Conservation (phyloP, 192 early-diverging fungal genomes). For the Coemansia sp. region DNA sequence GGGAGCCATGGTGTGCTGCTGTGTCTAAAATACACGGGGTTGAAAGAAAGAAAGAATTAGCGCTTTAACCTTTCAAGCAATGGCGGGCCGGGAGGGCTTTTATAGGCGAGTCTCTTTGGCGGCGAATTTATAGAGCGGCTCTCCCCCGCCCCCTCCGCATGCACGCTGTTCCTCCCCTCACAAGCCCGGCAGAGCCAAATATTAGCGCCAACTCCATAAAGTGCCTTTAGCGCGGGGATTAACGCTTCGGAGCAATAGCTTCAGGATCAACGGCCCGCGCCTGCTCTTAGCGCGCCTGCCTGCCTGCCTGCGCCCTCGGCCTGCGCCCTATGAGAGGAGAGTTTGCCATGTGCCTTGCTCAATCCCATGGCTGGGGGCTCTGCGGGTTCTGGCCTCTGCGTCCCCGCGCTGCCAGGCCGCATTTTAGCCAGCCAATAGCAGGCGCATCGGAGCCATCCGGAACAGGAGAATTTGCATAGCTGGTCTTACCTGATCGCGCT, state of each 20-base stretch:
- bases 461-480: too few relatives aligned
- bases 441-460: slow-evolving; percentile 4
- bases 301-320: neutral
- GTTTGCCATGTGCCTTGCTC: slow-evolving; percentile 2
- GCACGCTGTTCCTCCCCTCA: too few relatives aligned
- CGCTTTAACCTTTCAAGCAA: slow-evolving; percentile 1
- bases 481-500: slow-evolving; percentile 3
- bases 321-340: neutral
- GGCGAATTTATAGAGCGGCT: neutral
- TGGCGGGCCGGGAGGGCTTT: neutral
- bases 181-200: too few relatives aligned
- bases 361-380: too few relatives aligned
- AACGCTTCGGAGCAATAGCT: too few relatives aligned
- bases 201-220: too few relatives aligned
- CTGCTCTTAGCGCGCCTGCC: neutral
- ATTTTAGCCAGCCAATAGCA: too few relatives aligned
- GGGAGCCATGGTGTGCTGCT: slow-evolving; percentile 27
- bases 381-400: too few relatives aligned
- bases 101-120: neutral
- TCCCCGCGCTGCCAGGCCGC: too few relatives aligned
- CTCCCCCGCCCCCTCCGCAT: too few relatives aligned
- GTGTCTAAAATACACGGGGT: slow-evolving; percentile 18
- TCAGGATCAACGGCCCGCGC: neutral
- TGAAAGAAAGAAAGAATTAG: neutral
- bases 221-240: too few relatives aligned